phyloP scores from a whole-genome alignment of 495 filamentous ascomycete species.

The Friedmanniomyces simplex region DNA sequence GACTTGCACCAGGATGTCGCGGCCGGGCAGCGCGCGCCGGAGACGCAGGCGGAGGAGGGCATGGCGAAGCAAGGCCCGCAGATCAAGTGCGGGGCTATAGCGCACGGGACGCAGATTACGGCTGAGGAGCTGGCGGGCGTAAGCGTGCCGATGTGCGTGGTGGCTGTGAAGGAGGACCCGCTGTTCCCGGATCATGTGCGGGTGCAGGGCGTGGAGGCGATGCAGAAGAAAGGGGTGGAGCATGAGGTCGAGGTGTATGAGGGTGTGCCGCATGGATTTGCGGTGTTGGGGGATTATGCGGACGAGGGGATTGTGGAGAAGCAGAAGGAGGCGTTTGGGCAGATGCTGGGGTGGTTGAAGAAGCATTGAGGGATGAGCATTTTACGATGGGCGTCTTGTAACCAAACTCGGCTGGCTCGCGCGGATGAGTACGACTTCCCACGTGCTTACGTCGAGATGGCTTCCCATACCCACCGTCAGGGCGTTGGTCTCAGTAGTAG shows the following conservation, averaged over 20 bases:
- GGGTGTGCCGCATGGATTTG: constrained; percentile 73
- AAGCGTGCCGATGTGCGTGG: constrained; percentile 55
- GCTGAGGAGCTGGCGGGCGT: constrained; percentile 56
- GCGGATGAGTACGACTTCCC: too few species aligned
- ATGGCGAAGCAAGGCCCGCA: constrained; percentile 45
- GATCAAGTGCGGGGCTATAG: constrained; percentile 62
- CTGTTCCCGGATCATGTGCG: constrained; percentile 63
- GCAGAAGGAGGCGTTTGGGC: constrained; percentile 58
- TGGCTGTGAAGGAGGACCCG: constrained; percentile 62
- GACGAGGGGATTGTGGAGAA: constrained; percentile 56
- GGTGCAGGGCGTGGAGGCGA: constrained; percentile 48
- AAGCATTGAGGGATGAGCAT: constrained; percentile 38
- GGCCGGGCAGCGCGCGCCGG: constrained; percentile 36
- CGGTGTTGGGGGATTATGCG: constrained; percentile 64
- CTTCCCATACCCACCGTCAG: too few species aligned
- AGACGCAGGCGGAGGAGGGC: constrained; percentile 51
- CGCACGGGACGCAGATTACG: constrained; percentile 59
- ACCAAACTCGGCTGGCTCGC: too few species aligned
- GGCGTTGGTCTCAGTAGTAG: too few species aligned
- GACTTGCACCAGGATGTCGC: constrained; percentile 37
- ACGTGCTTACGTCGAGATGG: too few species aligned
- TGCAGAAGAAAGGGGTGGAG: constrained; percentile 54
- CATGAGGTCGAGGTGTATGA: constrained; percentile 63
- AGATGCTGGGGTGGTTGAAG: constrained; percentile 65
- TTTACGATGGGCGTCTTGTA: not conserved